phyloP scores from a whole-genome alignment of 2,329 filamentous ascomycete genomes.

The Fusarium staphyleae region DNA sequence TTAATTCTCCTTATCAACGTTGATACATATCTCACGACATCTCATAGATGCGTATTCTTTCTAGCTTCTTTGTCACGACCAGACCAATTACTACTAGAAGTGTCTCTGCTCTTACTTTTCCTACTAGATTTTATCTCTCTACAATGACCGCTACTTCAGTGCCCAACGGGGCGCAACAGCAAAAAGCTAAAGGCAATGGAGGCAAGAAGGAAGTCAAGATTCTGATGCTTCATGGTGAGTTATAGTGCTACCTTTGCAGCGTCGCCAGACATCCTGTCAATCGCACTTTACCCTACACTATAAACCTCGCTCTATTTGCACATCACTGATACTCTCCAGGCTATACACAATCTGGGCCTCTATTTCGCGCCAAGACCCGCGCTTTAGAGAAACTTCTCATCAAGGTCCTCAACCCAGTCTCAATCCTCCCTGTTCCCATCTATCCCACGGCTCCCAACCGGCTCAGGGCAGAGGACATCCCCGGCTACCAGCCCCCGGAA shows the following conservation, averaged over 20 bases:
- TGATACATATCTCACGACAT: neutral
- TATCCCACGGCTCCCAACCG: slow-evolving; percentile 75
- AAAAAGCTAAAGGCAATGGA: slow-evolving; percentile 45
- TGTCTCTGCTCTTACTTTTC: slow-evolving; percentile 9
- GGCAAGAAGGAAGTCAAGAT: slow-evolving; percentile 66
- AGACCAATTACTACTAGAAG: slow-evolving; percentile 27
- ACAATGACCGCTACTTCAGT: slow-evolving; percentile 39
- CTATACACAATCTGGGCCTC: slow-evolving; percentile 86
- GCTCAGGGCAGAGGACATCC: slow-evolving; percentile 71
- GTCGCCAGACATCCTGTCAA: too few relatives aligned
- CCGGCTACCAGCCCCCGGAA: slow-evolving; percentile 64
- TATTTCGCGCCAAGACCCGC: slow-evolving; percentile 89
- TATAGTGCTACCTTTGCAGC: too few relatives aligned
- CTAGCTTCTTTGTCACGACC: slow-evolving; percentile 17
- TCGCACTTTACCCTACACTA: neutral
- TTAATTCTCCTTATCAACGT: slow-evolving; percentile 3
- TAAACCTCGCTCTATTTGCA: slow-evolving; percentile 1
- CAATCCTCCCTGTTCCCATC: slow-evolving; percentile 61
- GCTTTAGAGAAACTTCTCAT: slow-evolving; percentile 81
- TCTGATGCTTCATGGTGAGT: slow-evolving; percentile 76
- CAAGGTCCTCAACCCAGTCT: slow-evolving; percentile 72
- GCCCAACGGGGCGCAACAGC: slow-evolving; percentile 30
- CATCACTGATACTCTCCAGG: slow-evolving; percentile 54
- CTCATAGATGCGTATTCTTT: slow-evolving; percentile 35
- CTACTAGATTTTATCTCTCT: slow-evolving; percentile 20